Percentiles rank a stretch among this genome's conserved stretches.
These are phyloP conservation scores for Aspergillus olivimuriae DNA, from an alignment of 495 filamentous ascomycete genomes.

Conservation along the genomic window DNA sequence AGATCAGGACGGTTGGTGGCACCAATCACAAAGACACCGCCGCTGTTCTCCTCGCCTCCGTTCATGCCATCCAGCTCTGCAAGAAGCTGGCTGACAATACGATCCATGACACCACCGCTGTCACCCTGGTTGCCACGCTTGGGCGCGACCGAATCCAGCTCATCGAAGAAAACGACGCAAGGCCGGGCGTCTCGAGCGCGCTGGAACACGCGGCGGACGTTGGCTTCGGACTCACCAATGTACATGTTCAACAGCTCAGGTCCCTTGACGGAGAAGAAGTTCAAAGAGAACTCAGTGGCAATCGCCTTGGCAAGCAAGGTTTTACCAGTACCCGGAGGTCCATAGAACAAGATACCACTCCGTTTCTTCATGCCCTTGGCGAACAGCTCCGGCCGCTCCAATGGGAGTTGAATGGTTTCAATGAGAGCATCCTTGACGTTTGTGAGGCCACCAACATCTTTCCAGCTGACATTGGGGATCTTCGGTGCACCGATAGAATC, in stretches of 20 bases:
- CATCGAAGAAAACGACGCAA: constrained; percentile 98
- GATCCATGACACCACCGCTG: constrained; percentile 97
- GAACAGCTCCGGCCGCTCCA: constrained; percentile 90
- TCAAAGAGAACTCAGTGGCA: constrained; percentile 95
- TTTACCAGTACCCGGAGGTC: constrained; percentile 94
- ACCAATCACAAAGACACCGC: constrained; percentile 95
- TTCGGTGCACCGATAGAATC: constrained; percentile 96
- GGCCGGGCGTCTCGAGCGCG: constrained; percentile 90
- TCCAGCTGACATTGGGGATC: constrained; percentile 95
- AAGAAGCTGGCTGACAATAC: constrained; percentile 91
- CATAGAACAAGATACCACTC: constrained; percentile 95
- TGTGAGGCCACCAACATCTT: constrained; percentile 88
- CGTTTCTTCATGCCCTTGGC: constrained; percentile 99
- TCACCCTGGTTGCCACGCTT: constrained; percentile 98
- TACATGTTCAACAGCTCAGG: constrained; percentile 99
- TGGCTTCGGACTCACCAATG: constrained; percentile 97
- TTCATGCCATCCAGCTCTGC: constrained; percentile 98
- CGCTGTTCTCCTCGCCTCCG: constrained; percentile 73
- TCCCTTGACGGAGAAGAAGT: constrained; percentile 98
- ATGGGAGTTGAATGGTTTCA: constrained; percentile 92
- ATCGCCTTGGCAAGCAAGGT: constrained; percentile 96
- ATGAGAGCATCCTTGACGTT: constrained; percentile 94
- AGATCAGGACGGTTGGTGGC: constrained; percentile 94
- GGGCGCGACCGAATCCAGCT: constrained; percentile 93
- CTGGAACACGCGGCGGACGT: constrained; percentile 94